phyloP scores from a whole-genome alignment of 73 alveolate species.

The Blepharisma stoltei region DNA sequence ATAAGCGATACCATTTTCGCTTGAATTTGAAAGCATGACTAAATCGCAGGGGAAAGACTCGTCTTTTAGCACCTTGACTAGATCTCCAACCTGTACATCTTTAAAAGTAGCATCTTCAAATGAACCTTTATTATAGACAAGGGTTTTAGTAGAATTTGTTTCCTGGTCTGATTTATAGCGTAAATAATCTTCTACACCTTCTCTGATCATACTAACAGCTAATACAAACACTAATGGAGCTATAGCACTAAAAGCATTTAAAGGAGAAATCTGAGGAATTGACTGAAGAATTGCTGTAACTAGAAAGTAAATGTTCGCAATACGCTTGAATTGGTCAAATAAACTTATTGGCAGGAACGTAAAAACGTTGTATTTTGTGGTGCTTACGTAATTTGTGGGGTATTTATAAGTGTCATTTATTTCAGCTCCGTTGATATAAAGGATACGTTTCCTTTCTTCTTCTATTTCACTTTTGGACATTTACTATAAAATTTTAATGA shows the following conservation, averaged over 20 bases:
- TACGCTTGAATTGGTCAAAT: constrained; percentile 60
- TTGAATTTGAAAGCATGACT: constrained; percentile 77
- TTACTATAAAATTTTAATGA: too few relatives aligned
- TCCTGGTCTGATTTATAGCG: constrained; percentile 50
- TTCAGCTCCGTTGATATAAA: constrained; percentile 6
- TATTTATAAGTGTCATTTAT: neutral
- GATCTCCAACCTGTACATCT: constrained; percentile 52
- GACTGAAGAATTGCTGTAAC: constrained; percentile 66
- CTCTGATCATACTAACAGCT: constrained; percentile 79
- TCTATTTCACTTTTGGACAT: neutral
- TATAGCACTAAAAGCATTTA: constrained; percentile 57
- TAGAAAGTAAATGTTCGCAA: constrained; percentile 78
- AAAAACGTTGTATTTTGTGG: constrained; percentile 71
- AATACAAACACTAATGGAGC: constrained; percentile 65
- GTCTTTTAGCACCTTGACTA: constrained; percentile 39
- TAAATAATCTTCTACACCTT: constrained; percentile 87
- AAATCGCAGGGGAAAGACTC: constrained; percentile 94
- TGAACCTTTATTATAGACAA: constrained; percentile 35
- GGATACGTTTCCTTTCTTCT: neutral
- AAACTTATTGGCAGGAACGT: constrained; percentile 70
- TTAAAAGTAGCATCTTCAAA: constrained; percentile 41
- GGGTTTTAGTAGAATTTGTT: constrained; percentile 32
- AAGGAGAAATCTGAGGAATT: constrained; percentile 76
- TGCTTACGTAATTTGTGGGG: constrained; percentile 58
- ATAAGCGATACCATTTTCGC: constrained; percentile 85